phyloP scores from a whole-genome alignment of 2,329 filamentous ascomycete species.

The Ophiocordyceps sinensis region DNA sequence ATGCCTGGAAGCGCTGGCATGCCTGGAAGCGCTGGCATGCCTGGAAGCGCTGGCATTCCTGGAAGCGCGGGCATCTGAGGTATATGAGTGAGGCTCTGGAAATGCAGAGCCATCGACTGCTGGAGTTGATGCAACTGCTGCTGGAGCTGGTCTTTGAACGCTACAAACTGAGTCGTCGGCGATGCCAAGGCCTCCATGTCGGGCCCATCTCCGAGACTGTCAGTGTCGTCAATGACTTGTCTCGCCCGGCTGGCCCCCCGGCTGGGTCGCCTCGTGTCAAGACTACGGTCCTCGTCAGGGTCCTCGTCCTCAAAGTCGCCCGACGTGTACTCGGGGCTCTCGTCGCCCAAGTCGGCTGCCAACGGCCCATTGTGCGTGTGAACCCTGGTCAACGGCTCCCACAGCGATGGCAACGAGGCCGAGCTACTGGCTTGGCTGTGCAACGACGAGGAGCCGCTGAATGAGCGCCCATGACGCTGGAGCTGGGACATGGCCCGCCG shows the following conservation, averaged over 20 bases:
- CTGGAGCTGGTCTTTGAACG: constrained; percentile 59
- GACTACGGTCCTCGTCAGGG: constrained; percentile 20
- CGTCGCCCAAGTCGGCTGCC: constrained; percentile 25
- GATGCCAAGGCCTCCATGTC: constrained; percentile 28
- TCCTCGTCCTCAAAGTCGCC: constrained; percentile 28
- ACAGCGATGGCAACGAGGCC: constrained; percentile 51
- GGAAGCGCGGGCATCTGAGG: constrained; percentile 38
- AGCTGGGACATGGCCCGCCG: constrained; percentile 48
- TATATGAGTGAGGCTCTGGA: constrained; percentile 48
- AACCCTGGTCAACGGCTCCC: constrained; percentile 35
- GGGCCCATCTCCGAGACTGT: constrained; percentile 20
- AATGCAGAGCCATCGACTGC: constrained; percentile 50
- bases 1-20: constrained; percentile 54
- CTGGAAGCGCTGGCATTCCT: constrained; percentile 50
- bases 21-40: constrained; percentile 48
- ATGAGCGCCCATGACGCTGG: constrained; percentile 48
- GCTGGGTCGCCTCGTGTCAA: constrained; percentile 20
- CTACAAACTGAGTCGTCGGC: constrained; percentile 48
- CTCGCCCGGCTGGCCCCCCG: neutral
- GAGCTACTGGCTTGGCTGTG: constrained; percentile 52
- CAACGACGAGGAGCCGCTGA: constrained; percentile 46
- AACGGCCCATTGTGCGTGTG: constrained; percentile 19
- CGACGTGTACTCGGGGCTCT: constrained; percentile 30
- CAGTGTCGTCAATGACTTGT: no score
- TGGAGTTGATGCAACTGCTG: constrained; percentile 66